Evolutionary conservation across 352 stramenopile genomes (phyloP), one percentile per base, ranked within the genome.

Genomic region (Thraustochytrium striatum): DNA sequence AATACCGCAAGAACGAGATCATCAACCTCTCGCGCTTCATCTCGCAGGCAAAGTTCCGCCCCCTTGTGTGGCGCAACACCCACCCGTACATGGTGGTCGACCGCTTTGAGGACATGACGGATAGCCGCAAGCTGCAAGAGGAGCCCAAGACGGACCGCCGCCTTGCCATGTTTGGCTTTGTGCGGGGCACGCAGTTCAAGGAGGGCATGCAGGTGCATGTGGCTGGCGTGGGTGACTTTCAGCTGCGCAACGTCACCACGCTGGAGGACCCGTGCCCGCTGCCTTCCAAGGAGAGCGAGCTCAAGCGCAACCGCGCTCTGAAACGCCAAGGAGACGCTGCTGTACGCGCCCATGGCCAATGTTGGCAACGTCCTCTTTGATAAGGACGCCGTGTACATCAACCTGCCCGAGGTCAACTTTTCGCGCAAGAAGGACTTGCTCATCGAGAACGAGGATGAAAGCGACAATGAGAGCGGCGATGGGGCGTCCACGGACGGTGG

Each of bases 1-100:
- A 99, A 84, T 99, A 99, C 88, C 90, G 96, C 28, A 99, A 99
- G 84, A 94, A 96, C 79, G 97, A 99, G 87, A 94, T 98, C 72
- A 91, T 98, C 43, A 98, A 98, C 78, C 85, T 99, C 55, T 95
- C 89, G 36, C 85, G 99, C 11, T 98, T 98, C 83, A 97, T 99
- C 81, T 91, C 89, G 19, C 87, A 96, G 43, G 95, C 98, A 70
- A 99, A 99, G 87, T 99, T 98, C 83, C 89, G 97, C 2, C 97
- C 97, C 13, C 84, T 99, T 1, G 91, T 95, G 52, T 99, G 97
- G 97, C 88, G 96, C 13, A 99, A 98, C 86, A 95, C 95, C n/a
- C 97, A 99, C 84, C 94, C 97, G 33, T 99, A 99, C 86, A 88
- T 99, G 82, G 83, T 99, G 1, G 94, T 96, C 5, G 97, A 99